Base-by-base conservation (phyloP, 768 basidiomycete genomes). In the Podaxis sp. region DNA sequence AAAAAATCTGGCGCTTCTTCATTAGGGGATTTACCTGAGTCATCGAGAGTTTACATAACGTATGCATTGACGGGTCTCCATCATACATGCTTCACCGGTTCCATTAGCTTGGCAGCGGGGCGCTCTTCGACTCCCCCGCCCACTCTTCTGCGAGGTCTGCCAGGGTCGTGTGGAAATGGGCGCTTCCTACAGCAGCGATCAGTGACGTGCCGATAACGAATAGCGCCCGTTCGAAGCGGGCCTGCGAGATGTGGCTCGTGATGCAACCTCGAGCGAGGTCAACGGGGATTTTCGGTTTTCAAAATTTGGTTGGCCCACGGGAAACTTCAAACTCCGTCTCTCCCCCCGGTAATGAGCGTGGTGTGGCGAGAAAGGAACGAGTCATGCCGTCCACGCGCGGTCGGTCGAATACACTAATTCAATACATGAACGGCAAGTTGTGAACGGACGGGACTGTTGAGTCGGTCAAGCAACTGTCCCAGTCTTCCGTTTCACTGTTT, bases 401-500 rank as follows among this genome's bases (percentile, higher is more conserved):
- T 24, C 37, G n/a, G 17, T 38, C 15, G 9, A 17, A 54, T 22
- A 11, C 19, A n/a, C 7, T 27, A 54, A 55, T 13, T 46, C 43
- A 46, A 46, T 46, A 17, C 43, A 9, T 8, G n/a, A n/a, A 17
- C 8, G 43, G 43, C 11, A 22, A 27, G 49, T 24, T 8, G 22
- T 50, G 49, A 9, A 24, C 25, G 9, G 49, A 50, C 8, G 24
- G 25, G 12, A 15, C 22, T 13, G 46, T 50, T 24, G 49, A 50
- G 9, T 17, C 49, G 43, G 43, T 19, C 49, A 12, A 33, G 8
- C 33, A 33, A 2, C 8, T 9, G 33, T 33, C 41, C 46, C 33
- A 4, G 51, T 40, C 22, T 46, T 8, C 29, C 19, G 60, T 61
- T 55, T 61, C 60, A 61, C 33, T 36, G 17, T 55, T 46, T 33